Evolutionary conservation across 73 alveolate genomes (phyloP), one percentile per base, ranked within the genome.

Genomic region (Blepharisma japonicum): DNA sequence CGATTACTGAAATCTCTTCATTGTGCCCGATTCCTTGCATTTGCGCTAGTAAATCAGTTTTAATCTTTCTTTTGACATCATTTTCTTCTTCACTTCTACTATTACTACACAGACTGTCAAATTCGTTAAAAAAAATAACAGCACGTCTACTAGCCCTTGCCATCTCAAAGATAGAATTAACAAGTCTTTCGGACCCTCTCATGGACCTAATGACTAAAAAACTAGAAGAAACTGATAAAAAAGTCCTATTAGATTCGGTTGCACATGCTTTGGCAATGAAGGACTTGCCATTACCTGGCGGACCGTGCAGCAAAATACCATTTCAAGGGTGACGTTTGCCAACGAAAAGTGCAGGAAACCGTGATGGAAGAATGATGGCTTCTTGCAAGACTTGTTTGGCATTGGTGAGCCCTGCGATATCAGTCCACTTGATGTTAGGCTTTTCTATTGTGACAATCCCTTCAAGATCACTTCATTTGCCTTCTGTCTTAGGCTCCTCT

Each of bases 211-310:
- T 50, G 68, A 91, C 96, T 67, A 92, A 79, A 82, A 89, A 96
- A 3, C 96, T 85, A n/a, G 96, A 89, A 6, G 88, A 70, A 45
- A 92, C 80, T 77, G 98, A 90, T 86, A 96, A 97, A 92, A 96
- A 97, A 25, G 98, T 94, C 38, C 98, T 98, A 55, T 91, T 97
- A 6, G 98, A 95, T 90, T 97, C 99, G 9, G 99, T 97, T 18
- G 99, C 99, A 68, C 99, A 94, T 27, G 99, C 99, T 78, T 97
- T 97, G 21, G 99, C 99, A 71, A 97, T 79, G 90, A 81, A 96
- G 39, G 98, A 87, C 83, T 97, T 97, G n/a, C 99, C 99, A 46
- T 99, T 97, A 68, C 99, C 99, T 9, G 99, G 99, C 6, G 99
- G 99, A 38, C 99, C 99, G 79, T 97, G 95, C 27, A 97, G 91